A percentile compares a stretch with the other conserved stretches of the same genome.
phyloP scores from a whole-genome alignment of 495 filamentous ascomycete species.

The Podospora pseudopauciseta region DNA sequence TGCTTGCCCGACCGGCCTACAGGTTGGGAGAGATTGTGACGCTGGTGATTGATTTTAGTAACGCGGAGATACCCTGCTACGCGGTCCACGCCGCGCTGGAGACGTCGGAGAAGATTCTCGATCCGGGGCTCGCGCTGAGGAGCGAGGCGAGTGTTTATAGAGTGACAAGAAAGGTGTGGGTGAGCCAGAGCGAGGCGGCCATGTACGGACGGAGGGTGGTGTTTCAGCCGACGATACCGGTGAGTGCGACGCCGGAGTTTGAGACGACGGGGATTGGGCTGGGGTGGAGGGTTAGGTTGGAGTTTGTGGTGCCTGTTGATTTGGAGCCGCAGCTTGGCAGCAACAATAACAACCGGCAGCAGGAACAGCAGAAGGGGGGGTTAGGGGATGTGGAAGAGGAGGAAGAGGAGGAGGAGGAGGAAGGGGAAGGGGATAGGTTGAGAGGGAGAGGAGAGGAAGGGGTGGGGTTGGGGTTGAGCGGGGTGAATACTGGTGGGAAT shows the following conservation, averaged over 20 bases:
- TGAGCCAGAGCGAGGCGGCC: constrained; percentile 70
- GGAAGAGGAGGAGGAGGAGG: constrained; percentile 18
- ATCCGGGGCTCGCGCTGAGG: constrained; percentile 73
- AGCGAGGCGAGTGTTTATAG: constrained; percentile 78
- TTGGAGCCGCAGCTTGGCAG: constrained; percentile 14
- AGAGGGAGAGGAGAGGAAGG: constrained; percentile 7
- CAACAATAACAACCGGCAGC: constrained; percentile 10
- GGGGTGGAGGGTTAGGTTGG: constrained; percentile 81
- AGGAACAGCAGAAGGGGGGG: not conserved
- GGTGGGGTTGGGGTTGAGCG: constrained; percentile 4
- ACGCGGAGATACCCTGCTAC: constrained; percentile 71
- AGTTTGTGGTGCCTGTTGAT: constrained; percentile 68
- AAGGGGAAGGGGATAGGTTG: constrained; percentile 6
- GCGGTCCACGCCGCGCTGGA: constrained; percentile 74
- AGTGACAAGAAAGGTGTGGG: constrained; percentile 77
- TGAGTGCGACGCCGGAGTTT: constrained; percentile 78
- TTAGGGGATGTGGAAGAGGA: constrained; percentile 5
- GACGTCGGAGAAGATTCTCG: constrained; percentile 68
- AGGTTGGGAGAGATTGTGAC: constrained; percentile 83
- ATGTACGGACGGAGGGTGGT: constrained; percentile 73
- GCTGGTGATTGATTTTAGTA: constrained; percentile 74
- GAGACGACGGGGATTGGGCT: constrained; percentile 79
- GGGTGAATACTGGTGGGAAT: not conserved
- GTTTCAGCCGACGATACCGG: constrained; percentile 77
- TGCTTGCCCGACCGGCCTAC: constrained; percentile 86